These are phyloP conservation scores for Salvia miltiorrhiza DNA, from an alignment of 257 asterid species.

Conservation along the genomic window DNA sequence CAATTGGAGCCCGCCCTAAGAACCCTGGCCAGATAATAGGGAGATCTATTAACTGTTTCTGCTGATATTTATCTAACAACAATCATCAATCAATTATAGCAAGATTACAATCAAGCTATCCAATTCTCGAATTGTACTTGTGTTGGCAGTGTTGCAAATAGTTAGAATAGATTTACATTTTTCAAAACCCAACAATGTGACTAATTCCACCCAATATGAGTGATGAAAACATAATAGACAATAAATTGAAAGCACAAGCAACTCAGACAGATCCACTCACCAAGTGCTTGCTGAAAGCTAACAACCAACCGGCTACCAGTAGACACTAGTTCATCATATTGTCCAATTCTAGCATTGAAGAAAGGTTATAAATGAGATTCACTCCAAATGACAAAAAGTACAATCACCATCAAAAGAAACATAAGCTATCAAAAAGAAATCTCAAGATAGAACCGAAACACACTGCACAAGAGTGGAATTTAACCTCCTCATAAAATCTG, in stretches of 20 bases:
- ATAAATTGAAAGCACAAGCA: not conserved
- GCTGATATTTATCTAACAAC: constrained; percentile 2
- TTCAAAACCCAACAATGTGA: constrained; percentile 17
- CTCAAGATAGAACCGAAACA: too few relatives aligned
- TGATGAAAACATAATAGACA: not conserved
- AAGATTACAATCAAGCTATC: not conserved
- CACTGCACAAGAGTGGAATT: not conserved
- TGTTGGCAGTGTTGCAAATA: not conserved
- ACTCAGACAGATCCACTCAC: constrained; percentile 32
- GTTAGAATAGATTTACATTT: not conserved
- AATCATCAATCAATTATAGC: not conserved
- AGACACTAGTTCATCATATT: constrained; percentile 57
- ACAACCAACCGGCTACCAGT: constrained; percentile 49
- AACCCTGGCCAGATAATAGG: constrained; percentile 37
- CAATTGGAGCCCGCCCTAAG: constrained; percentile 45
- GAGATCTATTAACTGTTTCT: not conserved
- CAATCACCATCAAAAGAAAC: not conserved
- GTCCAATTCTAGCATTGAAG: constrained; percentile 45
- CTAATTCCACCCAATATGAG: not conserved
- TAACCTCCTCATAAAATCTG: constrained; percentile 69
- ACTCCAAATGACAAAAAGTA: not conserved
- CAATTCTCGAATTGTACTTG: not conserved
- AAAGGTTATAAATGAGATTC: not conserved
- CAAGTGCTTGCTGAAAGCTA: constrained; percentile 71
- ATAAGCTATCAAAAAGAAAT: not conserved